Percentiles rank a stretch among this genome's conserved stretches.
Conservation (phyloP, 2,329 filamentous ascomycete species). For the Beauveria australis region DNA sequence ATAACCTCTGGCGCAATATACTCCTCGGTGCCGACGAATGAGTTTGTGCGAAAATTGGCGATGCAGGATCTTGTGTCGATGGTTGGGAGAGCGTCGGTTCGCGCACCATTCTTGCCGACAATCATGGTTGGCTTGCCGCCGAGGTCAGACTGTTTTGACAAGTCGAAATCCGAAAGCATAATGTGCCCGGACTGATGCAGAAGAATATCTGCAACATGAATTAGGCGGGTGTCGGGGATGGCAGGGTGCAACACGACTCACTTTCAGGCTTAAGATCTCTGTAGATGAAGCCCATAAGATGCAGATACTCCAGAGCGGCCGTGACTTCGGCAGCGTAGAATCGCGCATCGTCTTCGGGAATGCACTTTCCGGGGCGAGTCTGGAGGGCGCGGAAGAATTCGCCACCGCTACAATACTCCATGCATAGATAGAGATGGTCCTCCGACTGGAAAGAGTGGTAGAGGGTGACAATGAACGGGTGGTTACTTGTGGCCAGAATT, state of each 20-base stretch:
- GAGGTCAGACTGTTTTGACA: constrained; percentile 94
- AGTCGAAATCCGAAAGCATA: constrained; percentile 97
- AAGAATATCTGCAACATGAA: constrained; percentile 63
- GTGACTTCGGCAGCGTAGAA: constrained; percentile 98
- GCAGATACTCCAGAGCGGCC: constrained; percentile 89
- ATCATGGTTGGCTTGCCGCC: constrained; percentile 98
- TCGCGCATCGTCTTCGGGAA: constrained; percentile 89
- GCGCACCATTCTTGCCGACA: constrained; percentile 78
- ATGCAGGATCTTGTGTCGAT: constrained; percentile 99
- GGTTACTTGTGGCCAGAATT: constrained; percentile 95
- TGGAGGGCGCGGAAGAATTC: constrained; percentile 97
- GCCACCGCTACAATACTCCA: constrained; percentile 98
- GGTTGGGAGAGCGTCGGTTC: constrained; percentile 80
- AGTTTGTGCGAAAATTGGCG: constrained; percentile 95
- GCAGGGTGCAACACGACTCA: constrained; percentile 37
- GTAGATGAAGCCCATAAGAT: constrained; percentile 99
- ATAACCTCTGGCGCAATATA: constrained; percentile 99
- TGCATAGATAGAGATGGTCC: constrained; percentile 97
- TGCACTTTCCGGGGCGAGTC: constrained; percentile 93
- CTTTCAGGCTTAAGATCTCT: constrained; percentile 96
- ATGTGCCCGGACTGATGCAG: constrained; percentile 99
- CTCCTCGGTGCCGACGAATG: constrained; percentile 96
- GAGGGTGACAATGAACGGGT: constrained; percentile 96
- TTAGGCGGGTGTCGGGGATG: neutral
- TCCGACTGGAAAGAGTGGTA: constrained; percentile 99